phyloP scores from a whole-genome alignment of 129 eudicot species.

The Arctium minus region DNA sequence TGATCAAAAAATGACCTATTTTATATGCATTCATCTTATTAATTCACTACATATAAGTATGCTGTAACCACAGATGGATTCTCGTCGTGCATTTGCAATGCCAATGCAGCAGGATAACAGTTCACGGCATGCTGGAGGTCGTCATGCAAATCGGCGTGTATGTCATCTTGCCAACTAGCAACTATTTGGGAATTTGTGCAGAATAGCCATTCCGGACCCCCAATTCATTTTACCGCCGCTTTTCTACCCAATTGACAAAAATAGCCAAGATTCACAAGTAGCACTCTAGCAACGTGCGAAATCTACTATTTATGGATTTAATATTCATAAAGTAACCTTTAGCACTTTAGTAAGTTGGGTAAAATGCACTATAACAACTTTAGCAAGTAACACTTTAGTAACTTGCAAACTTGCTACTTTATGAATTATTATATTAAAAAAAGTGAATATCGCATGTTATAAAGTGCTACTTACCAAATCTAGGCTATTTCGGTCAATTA shows the following conservation, averaged over 20 bases:
- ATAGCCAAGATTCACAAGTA: neutral
- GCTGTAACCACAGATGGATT: slow-evolving; percentile 35
- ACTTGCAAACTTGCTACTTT: neutral
- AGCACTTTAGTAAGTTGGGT: neutral
- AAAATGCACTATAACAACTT: neutral
- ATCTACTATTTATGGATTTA: neutral
- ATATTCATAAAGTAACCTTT: neutral
- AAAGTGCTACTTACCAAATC: neutral
- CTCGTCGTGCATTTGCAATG: slow-evolving; percentile 31
- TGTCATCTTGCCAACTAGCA: neutral
- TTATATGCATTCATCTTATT: neutral
- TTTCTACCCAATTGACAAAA: neutral
- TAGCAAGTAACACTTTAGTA: neutral
- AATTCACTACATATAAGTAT: neutral
- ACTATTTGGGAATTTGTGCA: neutral
- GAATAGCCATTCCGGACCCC: neutral
- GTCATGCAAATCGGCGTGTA: slow-evolving; percentile 31
- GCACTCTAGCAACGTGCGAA: neutral
- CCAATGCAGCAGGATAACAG: slow-evolving; percentile 36
- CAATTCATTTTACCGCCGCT: neutral
- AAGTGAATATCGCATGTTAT: neutral
- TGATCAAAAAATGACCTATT: neutral
- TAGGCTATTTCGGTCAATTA: neutral
- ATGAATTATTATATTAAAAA: too few species aligned
- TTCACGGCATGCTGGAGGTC: slow-evolving; percentile 24